Base-by-base conservation (phyloP, 2,329 filamentous ascomycete species). In the Trichophyton verrucosum region DNA sequence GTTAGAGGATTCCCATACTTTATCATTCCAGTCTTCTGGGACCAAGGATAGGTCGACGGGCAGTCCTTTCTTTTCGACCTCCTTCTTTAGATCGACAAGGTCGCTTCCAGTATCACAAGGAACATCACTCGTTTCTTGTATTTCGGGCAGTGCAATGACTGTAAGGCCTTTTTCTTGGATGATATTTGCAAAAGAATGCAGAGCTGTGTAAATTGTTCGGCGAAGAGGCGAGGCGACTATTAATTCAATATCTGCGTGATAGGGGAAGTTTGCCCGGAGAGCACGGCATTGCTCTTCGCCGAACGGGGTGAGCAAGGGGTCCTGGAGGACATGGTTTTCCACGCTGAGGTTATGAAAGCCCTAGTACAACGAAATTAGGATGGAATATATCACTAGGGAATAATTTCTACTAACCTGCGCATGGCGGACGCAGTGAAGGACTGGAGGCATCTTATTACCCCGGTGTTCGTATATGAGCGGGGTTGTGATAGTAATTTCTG, bases 161-260 rank as follows among this genome's bases (percentile, higher is more conserved):
- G 76, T 80, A 60, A 80, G 70, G 2, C 76, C 75, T 13, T 71
- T 72, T 60, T 75, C 67, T 22, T 77, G 68, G 58, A 83, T 78
- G 0, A 76, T 78, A 0, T 82, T 77, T 17, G 79, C 80, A 72
- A 95, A 95, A 53, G 83, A 81, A 60, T 84, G 75, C 33, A 90
- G 78, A 38, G 87, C 86, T 1, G 91, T 96, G 74, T 89, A 84
- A 53, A 96, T 79, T 1, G 91, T 95, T 64, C 91, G 84, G 58
- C 86, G 85, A 66, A 95, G 80, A 4, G 91, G 90, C 0, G 89
- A 94, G 44, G 89, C 85, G 22, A 91, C 81, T 11, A 95, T 80
- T 66, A 87, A 80, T 3, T 86, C 86, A 68, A 94, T 76, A 44
- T 79, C 74, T 64, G 78, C 75, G 70, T 88, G 86, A 72, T 82